Base-by-base conservation (phyloP, 805 yeast genomes). In the Yarrowia alimentaria region DNA sequence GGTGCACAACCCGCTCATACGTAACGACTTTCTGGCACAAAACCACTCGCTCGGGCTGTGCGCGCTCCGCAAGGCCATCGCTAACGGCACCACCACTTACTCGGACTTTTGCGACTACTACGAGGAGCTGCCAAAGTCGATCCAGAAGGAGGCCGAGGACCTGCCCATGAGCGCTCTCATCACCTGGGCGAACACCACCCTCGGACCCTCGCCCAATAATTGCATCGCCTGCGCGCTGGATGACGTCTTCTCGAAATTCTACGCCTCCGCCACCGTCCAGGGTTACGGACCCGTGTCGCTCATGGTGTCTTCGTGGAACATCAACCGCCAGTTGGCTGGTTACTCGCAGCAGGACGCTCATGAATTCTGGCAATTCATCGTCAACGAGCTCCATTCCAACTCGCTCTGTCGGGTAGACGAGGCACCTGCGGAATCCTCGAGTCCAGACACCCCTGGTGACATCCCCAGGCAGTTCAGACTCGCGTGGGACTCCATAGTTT, bases 281-380 rank as follows among this genome's bases (percentile, higher is more conserved):
- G 89, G 95, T 2, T 83, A 70, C 68, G 97, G 98, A 0, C 83
- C 93, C 56, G 81, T 93, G 2, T 78, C 84, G 45, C 67, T 93
- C 38, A 72, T 93, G 43, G 75, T 79, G n/a, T 86, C 96, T 10
- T 83, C 96, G 1, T 89, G 96, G 91, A 82, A 81, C 60, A 42
- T 53, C 31, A 85, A 87, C 58, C 78, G 85, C 57, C 77, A 88
- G 25, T 75, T 93, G 53, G 95, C 97, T 0, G 99, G 99, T 1
- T 90, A 90, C 58, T 84, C 93, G 26, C 97, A 93, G 66, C 99
- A 93, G 67, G 99, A 93, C 64, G 98, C 99, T 0, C 99, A 93
- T 67, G 99, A 93, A 66, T 93, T 91, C 66, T 83, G 95, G 83
- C 97, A 93, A 63, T 90, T 91, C 63, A 62, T 91, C 21, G 72